Conservation (phyloP, 495 filamentous ascomycete genomes). For the Neurospora sp. region DNA sequence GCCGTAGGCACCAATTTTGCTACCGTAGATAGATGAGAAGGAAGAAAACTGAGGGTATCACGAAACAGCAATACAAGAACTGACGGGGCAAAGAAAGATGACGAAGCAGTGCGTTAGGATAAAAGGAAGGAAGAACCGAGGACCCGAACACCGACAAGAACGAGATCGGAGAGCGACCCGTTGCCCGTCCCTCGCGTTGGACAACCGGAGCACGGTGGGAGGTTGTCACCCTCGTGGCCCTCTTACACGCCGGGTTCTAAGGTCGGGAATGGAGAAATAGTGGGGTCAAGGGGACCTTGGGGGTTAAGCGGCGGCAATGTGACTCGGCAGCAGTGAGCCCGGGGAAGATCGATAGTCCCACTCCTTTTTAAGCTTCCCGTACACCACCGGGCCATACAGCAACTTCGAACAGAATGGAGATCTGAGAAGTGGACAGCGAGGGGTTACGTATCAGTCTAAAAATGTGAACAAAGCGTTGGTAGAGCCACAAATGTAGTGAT, state of each 20-base stretch:
- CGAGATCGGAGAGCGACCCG: not conserved
- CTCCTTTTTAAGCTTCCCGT: not conserved
- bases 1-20: not conserved
- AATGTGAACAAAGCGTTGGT: not conserved
- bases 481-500: not conserved
- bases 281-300: constrained; percentile 10
- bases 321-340: constrained; percentile 16
- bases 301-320: constrained; percentile 12
- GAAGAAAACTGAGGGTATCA: not conserved
- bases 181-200: not conserved
- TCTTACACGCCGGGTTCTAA: not conserved
- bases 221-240: not conserved
- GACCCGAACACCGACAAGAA: not conserved
- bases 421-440: not conserved
- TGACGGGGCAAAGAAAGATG: not conserved
- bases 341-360: not conserved
- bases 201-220: not conserved
- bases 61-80: not conserved
- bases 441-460: not conserved
- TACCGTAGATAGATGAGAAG: not conserved
- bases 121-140: not conserved
- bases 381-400: not conserved
- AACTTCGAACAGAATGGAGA: not conserved
- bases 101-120: not conserved
- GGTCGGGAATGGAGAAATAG: not conserved